phyloP scores from a whole-genome alignment of 176 grass and related monocot species.

The Avena insularis region DNA sequence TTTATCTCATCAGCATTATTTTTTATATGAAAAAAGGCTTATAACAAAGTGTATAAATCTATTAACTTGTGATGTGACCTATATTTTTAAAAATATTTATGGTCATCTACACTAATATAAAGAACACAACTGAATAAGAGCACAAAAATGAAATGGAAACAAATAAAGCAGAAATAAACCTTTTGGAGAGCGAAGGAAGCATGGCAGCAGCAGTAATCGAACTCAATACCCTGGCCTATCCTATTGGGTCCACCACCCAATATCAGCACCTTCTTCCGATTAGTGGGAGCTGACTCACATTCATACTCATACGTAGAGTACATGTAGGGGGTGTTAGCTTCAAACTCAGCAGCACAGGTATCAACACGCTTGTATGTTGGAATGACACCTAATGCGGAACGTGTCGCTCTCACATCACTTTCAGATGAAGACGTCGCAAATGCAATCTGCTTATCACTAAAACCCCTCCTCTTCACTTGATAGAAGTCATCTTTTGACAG shows the following conservation, averaged over 20 bases:
- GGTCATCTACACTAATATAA: not conserved
- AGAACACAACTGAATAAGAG: not conserved
- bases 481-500: conserved; percentile 84
- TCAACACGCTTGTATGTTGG: conserved; percentile 97
- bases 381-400: conserved; percentile 64
- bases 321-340: conserved; percentile 99
- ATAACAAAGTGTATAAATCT: not conserved
- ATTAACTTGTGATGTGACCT: conserved; percentile 6
- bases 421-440: conserved; percentile 84
- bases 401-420: conserved; percentile 76
- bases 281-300: conserved; percentile 86
- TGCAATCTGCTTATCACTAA: conserved; percentile 92
- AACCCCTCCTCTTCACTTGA: conserved; percentile 93
- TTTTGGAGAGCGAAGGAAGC: conserved; percentile 94
- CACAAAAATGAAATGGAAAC: conserved; percentile 10
- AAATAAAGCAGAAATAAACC: conserved; percentile 58
- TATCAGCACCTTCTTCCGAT: conserved; percentile 94
- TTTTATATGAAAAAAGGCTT: not conserved
- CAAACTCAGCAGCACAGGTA: conserved; percentile 99
- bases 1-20: not conserved
- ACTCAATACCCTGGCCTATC: conserved; percentile 97
- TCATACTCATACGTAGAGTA: conserved; percentile 97
- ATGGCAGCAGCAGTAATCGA: conserved; percentile 99
- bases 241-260: conserved; percentile 98
- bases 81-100: not conserved